phyloP scores from a whole-genome alignment of 495 filamentous ascomycete genomes.

The Lindgomyces ingoldianus region DNA sequence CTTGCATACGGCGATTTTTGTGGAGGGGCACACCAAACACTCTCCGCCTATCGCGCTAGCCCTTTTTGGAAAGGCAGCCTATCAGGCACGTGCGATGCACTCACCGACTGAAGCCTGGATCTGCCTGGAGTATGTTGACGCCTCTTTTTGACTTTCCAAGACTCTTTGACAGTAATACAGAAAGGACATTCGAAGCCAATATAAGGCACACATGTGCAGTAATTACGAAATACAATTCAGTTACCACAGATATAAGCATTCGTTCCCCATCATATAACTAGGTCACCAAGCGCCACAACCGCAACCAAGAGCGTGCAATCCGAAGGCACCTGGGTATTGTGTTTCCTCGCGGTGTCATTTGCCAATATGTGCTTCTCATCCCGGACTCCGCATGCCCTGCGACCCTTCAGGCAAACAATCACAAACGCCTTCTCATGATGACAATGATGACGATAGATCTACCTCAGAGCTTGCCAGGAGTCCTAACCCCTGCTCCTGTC shows the following conservation, averaged over 20 bases:
- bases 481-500: background rate
- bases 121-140: no score
- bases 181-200: background rate
- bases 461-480: background rate
- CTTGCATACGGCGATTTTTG: background rate
- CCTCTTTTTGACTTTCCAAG: no score
- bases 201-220: background rate
- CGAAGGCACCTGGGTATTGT: background rate
- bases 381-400: background rate
- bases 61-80: background rate
- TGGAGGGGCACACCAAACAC: background rate
- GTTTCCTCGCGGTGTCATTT: background rate
- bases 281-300: background rate
- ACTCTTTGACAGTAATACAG: no score
- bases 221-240: background rate
- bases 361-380: background rate
- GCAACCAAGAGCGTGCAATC: background rate
- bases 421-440: conserved; percentile 14
- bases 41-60: background rate
- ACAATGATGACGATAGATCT: background rate
- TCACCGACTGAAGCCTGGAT: background rate
- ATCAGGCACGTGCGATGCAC: background rate
- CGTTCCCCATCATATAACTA: background rate
- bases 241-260: background rate
- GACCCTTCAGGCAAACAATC: background rate